phyloP scores from a whole-genome alignment of 148 eudicot genomes.

The Chenopodium suecicum region DNA sequence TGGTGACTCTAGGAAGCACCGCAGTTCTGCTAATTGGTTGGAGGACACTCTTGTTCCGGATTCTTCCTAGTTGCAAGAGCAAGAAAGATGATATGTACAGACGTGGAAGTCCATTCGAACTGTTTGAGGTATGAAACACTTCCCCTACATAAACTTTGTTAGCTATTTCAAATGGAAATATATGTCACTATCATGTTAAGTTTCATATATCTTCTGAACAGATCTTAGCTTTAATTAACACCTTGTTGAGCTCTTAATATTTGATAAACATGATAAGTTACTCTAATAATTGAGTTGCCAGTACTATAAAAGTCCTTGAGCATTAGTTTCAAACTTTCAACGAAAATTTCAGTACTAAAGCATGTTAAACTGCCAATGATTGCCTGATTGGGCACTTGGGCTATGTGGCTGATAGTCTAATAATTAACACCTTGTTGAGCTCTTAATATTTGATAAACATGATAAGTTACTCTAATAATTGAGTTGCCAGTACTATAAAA shows the following conservation, averaged over 20 bases:
- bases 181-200: constrained; percentile 2
- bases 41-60: constrained; percentile 60
- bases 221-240: neutral
- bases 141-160: neutral
- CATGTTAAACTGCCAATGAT: neutral
- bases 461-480: neutral
- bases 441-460: neutral
- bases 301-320: neutral
- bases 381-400: neutral
- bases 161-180: neutral
- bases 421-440: no score
- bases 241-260: neutral
- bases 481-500: neutral
- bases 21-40: constrained; percentile 81
- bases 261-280: neutral
- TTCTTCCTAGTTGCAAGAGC: constrained; percentile 39
- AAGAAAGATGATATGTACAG: constrained; percentile 66
- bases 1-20: constrained; percentile 87
- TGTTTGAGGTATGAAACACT: constrained; percentile 61
- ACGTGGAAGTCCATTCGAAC: constrained; percentile 83
- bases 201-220: neutral
- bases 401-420: no score
- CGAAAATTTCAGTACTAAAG: neutral
- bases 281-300: neutral
- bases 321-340: neutral